Evolutionary conservation across 371 early-diverging fungal genomes (phyloP), one percentile per base, ranked within the genome.

Genomic region (Coemansia sp.): DNA sequence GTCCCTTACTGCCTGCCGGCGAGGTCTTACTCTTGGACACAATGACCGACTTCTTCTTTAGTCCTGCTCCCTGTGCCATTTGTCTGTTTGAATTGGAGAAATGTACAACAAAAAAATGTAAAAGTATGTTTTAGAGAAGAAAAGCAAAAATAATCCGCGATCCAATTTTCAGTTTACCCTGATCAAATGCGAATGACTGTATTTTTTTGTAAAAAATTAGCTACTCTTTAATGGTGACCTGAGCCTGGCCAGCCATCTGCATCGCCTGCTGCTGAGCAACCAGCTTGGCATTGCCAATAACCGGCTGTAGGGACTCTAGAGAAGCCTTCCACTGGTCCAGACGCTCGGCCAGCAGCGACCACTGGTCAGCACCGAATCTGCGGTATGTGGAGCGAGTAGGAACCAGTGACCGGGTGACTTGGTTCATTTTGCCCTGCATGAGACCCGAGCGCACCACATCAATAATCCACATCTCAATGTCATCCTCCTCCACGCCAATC

Each of bases 371-470:
- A 55, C 87, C 88, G 70, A 96, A 95, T n/a, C 85, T 86, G 56
- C 94, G 89, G 79, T 92, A 90, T 28, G 92, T 91, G 54, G 94
- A 88, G 55, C 95, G 88, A 76, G 89, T 92, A 29, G 82, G 79
- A 13, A 80, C 61, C 17, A 92, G 89, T 6, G 90, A 87, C 74
- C 88, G 86, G 74, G 87, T 85, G 28, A 95, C 83, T 83, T 96
- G 97, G 83, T 96, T 90, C 82, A 97, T 88, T 82, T 93, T 93
- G 70, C 94, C 96, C 78, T 95, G 94, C n/a, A 95, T 87, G 64
- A 97, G 84, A 52, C 94, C 93, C 39, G 92, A 89, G 29, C 95
- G 92, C 63, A 96, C 94, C 12, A 85, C 89, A 80, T 94, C 94
- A 80, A 97, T 94, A 21, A 94, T 89, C 93, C 93, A 93, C 85